Conservation (phyloP, 495 filamentous ascomycete genomes). For the Delitschia confertaspora region DNA sequence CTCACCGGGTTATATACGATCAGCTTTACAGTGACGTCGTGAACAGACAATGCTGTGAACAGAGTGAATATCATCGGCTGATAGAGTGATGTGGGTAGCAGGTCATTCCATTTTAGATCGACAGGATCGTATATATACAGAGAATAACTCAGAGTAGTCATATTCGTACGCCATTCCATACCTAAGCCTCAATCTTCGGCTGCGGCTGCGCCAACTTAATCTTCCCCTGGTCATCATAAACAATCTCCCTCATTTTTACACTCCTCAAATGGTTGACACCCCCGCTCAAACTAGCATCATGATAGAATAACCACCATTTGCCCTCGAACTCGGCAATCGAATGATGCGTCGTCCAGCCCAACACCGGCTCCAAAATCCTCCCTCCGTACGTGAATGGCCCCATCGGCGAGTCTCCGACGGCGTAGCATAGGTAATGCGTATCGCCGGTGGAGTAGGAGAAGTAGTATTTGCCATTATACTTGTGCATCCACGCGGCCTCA, state of each 20-base stretch:
- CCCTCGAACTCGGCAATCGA: constrained; percentile 64
- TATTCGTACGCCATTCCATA: too few relatives aligned
- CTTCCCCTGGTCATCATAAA: constrained; percentile 54
- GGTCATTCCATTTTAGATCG: too few relatives aligned
- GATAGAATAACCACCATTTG: constrained; percentile 64
- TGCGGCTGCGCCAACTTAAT: constrained; percentile 39
- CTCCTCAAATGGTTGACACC: constrained; percentile 58
- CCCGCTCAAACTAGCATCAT: constrained; percentile 54
- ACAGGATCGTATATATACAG: too few relatives aligned
- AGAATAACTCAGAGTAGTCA: too few relatives aligned
- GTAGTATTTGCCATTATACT: constrained; percentile 57
- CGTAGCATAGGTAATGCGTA: constrained; percentile 62
- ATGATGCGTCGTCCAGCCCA: constrained; percentile 74
- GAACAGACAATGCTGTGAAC: too few relatives aligned
- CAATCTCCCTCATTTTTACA: constrained; percentile 64
- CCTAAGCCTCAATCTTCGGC: constrained; percentile 12
- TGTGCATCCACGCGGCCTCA: constrained; percentile 69
- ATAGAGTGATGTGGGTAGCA: too few relatives aligned
- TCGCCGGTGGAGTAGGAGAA: constrained; percentile 70
- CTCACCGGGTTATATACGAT: too few relatives aligned
- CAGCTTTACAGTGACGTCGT: too few relatives aligned
- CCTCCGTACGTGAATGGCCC: constrained; percentile 65
- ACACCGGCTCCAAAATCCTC: constrained; percentile 61
- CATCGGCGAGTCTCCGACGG: constrained; percentile 48
- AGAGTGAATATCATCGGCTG: too few relatives aligned